Conservation (phyloP, 306 rosid genomes). For the Hippophae tibetana region DNA sequence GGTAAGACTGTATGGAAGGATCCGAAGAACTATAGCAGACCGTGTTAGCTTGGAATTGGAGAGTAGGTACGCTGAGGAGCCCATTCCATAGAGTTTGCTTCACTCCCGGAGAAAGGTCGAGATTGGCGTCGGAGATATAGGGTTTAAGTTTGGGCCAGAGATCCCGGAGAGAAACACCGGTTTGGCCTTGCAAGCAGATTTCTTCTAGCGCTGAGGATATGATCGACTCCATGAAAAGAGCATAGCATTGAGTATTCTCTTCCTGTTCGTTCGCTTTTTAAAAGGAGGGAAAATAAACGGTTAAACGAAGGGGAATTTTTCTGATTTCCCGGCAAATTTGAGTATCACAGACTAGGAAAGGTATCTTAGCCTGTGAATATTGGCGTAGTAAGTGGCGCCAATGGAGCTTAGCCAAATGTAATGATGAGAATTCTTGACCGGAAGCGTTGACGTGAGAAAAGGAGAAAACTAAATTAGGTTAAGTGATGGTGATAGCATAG, state of each 20-base stretch:
- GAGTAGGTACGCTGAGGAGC: conserved; percentile 54
- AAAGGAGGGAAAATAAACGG: too few species aligned
- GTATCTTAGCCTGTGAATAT: too few species aligned
- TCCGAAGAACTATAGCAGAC: conserved; percentile 16
- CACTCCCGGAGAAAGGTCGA: conserved; percentile 35
- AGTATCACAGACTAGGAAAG: too few species aligned
- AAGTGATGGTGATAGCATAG: too few species aligned
- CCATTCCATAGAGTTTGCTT: conserved; percentile 49
- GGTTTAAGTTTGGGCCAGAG: conserved; percentile 40
- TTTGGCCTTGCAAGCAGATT: conserved; percentile 34
- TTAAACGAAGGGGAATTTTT: too few species aligned
- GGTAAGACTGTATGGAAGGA: conserved; percentile 32
- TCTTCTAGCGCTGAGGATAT: conserved; percentile 38
- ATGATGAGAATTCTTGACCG: too few species aligned
- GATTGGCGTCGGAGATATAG: conserved; percentile 23
- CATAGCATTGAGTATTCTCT: background rate
- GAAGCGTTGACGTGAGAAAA: too few species aligned
- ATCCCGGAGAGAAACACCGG: conserved; percentile 23
- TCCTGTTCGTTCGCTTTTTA: background rate
- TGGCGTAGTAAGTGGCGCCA: too few species aligned
- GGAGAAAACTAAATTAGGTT: too few species aligned
- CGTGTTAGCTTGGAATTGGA: conserved; percentile 34
- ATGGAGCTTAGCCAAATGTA: too few species aligned
- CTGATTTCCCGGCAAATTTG: too few species aligned
- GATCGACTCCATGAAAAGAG: conserved; percentile 30